Conservation (phyloP, 2,329 filamentous ascomycete genomes). For the Cytospora piceicola region DNA sequence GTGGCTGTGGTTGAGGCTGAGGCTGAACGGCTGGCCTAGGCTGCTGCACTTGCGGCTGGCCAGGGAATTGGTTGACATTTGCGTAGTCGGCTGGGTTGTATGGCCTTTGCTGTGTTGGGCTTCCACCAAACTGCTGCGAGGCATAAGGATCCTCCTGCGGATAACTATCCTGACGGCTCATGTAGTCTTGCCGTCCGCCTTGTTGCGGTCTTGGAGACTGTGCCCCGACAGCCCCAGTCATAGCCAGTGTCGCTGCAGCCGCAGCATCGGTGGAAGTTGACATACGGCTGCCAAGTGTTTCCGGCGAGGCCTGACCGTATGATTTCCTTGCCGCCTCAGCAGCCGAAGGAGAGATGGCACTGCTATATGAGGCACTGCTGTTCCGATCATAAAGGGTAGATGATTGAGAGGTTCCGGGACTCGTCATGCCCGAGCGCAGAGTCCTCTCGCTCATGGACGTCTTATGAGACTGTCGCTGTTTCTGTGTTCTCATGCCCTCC, state of each 20-base stretch:
- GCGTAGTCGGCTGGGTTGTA: slow-evolving; percentile 83
- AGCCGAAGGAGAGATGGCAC: slow-evolving; percentile 53
- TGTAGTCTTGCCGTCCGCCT: slow-evolving; percentile 41
- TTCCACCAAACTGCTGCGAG: slow-evolving; percentile 41
- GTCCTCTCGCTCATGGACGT: slow-evolving; percentile 67
- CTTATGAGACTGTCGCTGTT: slow-evolving; percentile 62
- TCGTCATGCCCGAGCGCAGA: slow-evolving; percentile 59
- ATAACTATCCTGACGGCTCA: slow-evolving; percentile 38
- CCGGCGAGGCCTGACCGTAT: slow-evolving; percentile 60
- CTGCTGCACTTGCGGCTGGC: slow-evolving; percentile 49
- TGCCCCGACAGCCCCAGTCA: slow-evolving; percentile 53
- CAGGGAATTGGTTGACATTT: slow-evolving; percentile 49
- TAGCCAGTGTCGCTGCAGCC: slow-evolving; percentile 63
- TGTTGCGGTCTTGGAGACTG: slow-evolving; percentile 39
- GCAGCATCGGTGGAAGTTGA: slow-evolving; percentile 53
- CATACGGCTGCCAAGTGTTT: slow-evolving; percentile 53
- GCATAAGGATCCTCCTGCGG: slow-evolving; percentile 45
- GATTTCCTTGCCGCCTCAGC: slow-evolving; percentile 67
- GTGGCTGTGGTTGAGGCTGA: slow-evolving; percentile 45
- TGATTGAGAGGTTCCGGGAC: slow-evolving; percentile 44
- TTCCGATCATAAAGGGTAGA: slow-evolving; percentile 32
- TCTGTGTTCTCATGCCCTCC: slow-evolving; percentile 80
- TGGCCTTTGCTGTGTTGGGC: slow-evolving; percentile 58
- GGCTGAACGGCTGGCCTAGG: slow-evolving; percentile 34
- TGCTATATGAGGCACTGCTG: slow-evolving; percentile 29